Percentiles rank a stretch among this genome's conserved stretches.
These are phyloP conservation scores for Cylindrodendrum hubeiense DNA, from an alignment of 2,329 filamentous ascomycete species.

Conservation along the genomic window DNA sequence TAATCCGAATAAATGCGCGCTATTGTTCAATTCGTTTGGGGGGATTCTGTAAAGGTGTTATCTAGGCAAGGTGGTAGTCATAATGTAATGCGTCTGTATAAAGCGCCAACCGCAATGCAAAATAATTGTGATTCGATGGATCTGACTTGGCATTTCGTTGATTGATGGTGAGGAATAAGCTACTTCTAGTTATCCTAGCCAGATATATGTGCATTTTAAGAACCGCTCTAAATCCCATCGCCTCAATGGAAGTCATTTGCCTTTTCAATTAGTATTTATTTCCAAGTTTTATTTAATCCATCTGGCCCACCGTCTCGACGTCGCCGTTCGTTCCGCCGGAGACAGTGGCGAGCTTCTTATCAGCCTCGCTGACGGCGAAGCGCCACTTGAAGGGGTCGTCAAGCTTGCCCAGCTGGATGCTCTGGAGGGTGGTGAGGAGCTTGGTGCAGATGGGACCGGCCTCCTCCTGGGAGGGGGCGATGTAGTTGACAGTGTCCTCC, in stretches of 20 bases:
- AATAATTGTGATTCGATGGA: neutral
- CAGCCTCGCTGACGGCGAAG: slow-evolving; percentile 58
- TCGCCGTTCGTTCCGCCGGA: slow-evolving; percentile 32
- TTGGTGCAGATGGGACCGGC: slow-evolving; percentile 80
- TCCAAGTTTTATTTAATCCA: slow-evolving; percentile 40
- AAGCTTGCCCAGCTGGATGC: slow-evolving; percentile 85
- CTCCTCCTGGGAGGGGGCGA: slow-evolving; percentile 69
- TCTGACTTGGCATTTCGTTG: neutral
- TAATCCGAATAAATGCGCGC: neutral
- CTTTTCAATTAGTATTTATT: slow-evolving; percentile 13
- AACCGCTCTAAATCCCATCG: neutral
- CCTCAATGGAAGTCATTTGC: neutral
- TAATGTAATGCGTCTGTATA: neutral
- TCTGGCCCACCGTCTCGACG: slow-evolving; percentile 49
- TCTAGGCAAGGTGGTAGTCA: too few species aligned
- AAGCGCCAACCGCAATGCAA: neutral
- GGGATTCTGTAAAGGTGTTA: neutral
- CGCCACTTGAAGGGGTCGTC: slow-evolving; percentile 85
- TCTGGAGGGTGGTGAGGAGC: slow-evolving; percentile 82
- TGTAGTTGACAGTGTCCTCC: slow-evolving; percentile 67
- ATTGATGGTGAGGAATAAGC: neutral
- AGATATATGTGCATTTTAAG: neutral
- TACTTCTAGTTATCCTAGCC: neutral
- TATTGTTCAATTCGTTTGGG: neutral
- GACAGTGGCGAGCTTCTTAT: slow-evolving; percentile 56